A percentile compares a stretch with the other conserved stretches of the same genome.
phyloP scores from a whole-genome alignment of 352 stramenopile genomes.

The Phytophthora hybrid region DNA sequence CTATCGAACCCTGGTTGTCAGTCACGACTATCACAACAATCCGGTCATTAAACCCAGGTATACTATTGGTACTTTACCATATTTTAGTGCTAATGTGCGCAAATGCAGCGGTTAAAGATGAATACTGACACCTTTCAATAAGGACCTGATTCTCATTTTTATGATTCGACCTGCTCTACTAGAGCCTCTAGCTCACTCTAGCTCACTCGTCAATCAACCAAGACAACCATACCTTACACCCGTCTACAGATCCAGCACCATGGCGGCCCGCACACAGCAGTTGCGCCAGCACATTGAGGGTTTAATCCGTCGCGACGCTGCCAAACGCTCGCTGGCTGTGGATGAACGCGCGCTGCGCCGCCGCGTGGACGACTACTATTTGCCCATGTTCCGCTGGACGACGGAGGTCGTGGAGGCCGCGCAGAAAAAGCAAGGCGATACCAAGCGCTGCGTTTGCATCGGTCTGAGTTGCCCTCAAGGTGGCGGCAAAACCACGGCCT shows the following conservation, averaged over 20 bases:
- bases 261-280: slow-evolving; percentile 36
- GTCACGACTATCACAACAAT: neutral
- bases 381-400: slow-evolving; percentile 82
- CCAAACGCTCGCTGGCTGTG: slow-evolving; percentile 31
- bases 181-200: neutral
- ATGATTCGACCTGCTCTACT: neutral
- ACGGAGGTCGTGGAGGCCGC: slow-evolving; percentile 56
- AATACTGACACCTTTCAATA: neutral
- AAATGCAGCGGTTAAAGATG: neutral
- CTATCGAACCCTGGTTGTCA: no score
- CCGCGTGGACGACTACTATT: slow-evolving; percentile 78
- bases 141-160: slow-evolving; percentile 2
- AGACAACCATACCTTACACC: neutral
- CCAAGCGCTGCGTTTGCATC: slow-evolving; percentile 67
- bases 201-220: slow-evolving; percentile 16
- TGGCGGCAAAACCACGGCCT: slow-evolving; percentile 86
- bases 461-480: slow-evolving; percentile 88
- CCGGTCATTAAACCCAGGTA: neutral
- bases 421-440: slow-evolving; percentile 31
- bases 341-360: slow-evolving; percentile 53
- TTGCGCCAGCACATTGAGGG: slow-evolving; percentile 63
- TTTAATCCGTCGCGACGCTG: slow-evolving; percentile 58
- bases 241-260: neutral
- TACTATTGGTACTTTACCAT: no score
- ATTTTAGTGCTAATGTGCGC: no score